Conservation (phyloP, 1,139 yeast species). For the Candida labiduridarum region DNA sequence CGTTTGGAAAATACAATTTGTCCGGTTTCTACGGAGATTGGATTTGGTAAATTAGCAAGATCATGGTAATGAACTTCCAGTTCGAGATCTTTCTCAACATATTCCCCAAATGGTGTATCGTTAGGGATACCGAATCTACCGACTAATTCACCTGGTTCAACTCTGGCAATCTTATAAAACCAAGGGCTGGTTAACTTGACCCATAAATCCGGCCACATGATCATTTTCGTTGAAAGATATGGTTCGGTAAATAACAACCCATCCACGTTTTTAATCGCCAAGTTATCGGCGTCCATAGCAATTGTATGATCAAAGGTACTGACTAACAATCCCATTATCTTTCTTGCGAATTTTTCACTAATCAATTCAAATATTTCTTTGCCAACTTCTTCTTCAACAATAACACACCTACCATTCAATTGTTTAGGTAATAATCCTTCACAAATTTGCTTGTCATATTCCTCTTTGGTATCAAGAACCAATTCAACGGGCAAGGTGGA, state of each 20-base stretch:
- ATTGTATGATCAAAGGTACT: conserved; percentile 39
- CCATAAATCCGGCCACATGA: conserved; percentile 46
- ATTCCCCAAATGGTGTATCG: conserved; percentile 25
- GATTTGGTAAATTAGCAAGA: conserved; percentile 32
- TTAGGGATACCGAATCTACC: conserved; percentile 34
- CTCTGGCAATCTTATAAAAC: conserved; percentile 37
- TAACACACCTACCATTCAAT: conserved; percentile 35
- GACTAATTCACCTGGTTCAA: conserved; percentile 31
- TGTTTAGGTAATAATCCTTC: conserved; percentile 28
- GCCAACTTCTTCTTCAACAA: conserved; percentile 31
- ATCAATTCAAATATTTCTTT: conserved; percentile 21
- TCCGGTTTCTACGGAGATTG: conserved; percentile 36
- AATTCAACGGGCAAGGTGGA: conserved; percentile 40
- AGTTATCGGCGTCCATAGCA: conserved; percentile 38
- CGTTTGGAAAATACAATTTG: conserved; percentile 39
- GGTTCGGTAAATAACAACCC: conserved; percentile 27
- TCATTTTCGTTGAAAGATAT: conserved; percentile 29
- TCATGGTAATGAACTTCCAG: conserved; percentile 34
- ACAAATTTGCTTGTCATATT: conserved; percentile 32
- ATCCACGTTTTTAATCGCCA: conserved; percentile 38
- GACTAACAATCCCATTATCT: conserved; percentile 34
- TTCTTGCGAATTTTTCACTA: conserved; percentile 30
- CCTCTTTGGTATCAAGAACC: conserved; percentile 27
- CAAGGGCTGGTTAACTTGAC: conserved; percentile 37
- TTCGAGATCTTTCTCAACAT: conserved; percentile 20